Percentiles rank a stretch among this genome's conserved stretches.
These are phyloP conservation scores for Strobilomyces dryophilus DNA, from an alignment of 768 basidiomycete genomes.

Conservation along the genomic window DNA sequence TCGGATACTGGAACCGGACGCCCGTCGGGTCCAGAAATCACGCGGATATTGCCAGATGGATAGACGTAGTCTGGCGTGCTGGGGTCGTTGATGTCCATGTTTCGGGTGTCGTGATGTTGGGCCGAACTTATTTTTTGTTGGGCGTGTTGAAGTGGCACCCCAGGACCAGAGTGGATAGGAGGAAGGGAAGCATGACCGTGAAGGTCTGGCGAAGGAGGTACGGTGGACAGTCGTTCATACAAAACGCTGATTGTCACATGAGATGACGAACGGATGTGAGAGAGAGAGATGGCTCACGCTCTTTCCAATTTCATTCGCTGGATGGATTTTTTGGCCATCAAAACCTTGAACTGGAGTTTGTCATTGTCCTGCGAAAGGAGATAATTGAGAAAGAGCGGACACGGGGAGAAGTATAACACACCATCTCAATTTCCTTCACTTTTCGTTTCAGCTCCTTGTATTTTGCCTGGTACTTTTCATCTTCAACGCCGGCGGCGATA, in stretches of 20 bases:
- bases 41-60: constrained; percentile 44
- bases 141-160: constrained; percentile 33
- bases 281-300: constrained; percentile 58
- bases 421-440: constrained; percentile 81
- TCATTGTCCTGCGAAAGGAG: constrained; percentile 69
- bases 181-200: constrained; percentile 38
- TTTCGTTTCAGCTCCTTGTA: constrained; percentile 87
- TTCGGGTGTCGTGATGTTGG: constrained; percentile 36
- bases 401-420: constrained; percentile 35
- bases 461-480: constrained; percentile 82
- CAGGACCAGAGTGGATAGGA: constrained; percentile 32
- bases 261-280: constrained; percentile 22
- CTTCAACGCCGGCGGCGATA: constrained; percentile 76
- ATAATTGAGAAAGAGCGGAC: constrained; percentile 2
- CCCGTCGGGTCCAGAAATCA: constrained; percentile 44
- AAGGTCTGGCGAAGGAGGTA: constrained; percentile 53
- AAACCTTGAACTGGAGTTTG: constrained; percentile 77
- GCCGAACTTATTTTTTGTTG: constrained; percentile 16
- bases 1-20: constrained; percentile 49
- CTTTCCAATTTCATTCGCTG: constrained; percentile 85
- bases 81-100: constrained; percentile 46
- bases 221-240: constrained; percentile 69
- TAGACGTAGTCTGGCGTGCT: constrained; percentile 47
- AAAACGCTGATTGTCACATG: constrained; percentile 48
- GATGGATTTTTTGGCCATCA: constrained; percentile 76